Percentiles rank a stretch among this genome's conserved stretches.
Evolutionary conservation across 805 yeast genomes (phyloP).

Genomic region (Pichia californica): DNA sequence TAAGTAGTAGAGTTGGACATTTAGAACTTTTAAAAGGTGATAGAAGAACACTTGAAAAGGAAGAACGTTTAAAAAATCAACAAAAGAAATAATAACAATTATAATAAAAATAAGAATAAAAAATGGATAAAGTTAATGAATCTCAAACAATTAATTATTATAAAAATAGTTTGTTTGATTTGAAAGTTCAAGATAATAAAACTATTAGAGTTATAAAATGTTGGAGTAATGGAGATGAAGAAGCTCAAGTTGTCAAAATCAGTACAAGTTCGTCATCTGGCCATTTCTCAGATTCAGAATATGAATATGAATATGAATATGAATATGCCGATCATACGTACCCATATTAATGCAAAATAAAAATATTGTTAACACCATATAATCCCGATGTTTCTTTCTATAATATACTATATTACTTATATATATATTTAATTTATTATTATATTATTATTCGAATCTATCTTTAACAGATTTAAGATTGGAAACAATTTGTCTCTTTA

Average conservation of each 20-base stretch:
- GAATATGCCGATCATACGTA: no score
- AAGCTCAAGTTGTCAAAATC: not conserved
- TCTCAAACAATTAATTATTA: no score
- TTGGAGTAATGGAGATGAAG: not conserved
- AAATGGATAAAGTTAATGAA: no score
- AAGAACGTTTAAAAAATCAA: constrained; percentile 27
- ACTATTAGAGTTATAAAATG: not conserved
- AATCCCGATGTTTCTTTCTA: no score
- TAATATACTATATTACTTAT: not conserved
- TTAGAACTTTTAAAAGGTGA: constrained; percentile 87
- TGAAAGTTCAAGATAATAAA: not conserved
- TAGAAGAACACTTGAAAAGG: constrained; percentile 72
- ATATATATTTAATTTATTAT: not conserved
- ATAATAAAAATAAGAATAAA: not conserved
- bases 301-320: no score
- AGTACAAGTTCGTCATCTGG: no score
- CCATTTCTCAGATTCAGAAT: not conserved
- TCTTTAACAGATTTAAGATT: constrained; percentile 11
- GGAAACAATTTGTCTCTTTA: constrained; percentile 20
- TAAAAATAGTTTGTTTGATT: no score
- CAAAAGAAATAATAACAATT: constrained; percentile 20
- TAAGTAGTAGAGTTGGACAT: constrained; percentile 90
- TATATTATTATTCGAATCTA: constrained; percentile 14
- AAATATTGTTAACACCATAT: no score
- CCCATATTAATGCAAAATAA: no score